Conservation (phyloP, 257 asterid genomes). For the Osmanthus fragrans region DNA sequence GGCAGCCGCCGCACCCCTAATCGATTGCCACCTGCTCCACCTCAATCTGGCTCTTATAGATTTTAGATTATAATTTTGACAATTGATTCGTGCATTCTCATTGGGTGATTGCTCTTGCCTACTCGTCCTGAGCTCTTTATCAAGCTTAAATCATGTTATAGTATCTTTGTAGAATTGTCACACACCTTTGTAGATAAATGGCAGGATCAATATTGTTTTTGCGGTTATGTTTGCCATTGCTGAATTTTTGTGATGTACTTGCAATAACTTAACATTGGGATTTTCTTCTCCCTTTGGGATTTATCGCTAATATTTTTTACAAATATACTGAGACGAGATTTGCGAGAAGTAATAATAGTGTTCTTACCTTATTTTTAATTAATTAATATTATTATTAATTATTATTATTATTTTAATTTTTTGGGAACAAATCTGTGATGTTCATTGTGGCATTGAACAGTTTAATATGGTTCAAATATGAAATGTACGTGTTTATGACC, state of each 20-base stretch:
- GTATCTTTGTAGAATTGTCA: slow-evolving; percentile 42
- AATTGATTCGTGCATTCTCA: slow-evolving; percentile 58
- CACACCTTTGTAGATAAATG: slow-evolving; percentile 64
- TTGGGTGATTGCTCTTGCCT: slow-evolving; percentile 44
- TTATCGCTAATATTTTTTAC: background rate
- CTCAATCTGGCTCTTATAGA: slow-evolving; percentile 69
- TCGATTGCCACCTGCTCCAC: slow-evolving; percentile 94
- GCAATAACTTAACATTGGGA: slow-evolving; percentile 15
- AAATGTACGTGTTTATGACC: no score
- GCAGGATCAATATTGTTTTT: slow-evolving; percentile 31
- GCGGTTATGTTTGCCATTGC: slow-evolving; percentile 42
- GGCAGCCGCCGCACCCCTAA: slow-evolving; percentile 87
- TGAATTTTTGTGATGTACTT: slow-evolving; percentile 41
- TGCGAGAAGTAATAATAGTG: background rate
- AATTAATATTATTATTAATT: no score
- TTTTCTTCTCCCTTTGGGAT: slow-evolving; percentile 15
- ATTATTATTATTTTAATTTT: no score
- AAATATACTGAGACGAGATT: background rate
- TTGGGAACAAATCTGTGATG: background rate
- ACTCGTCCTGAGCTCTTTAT: slow-evolving; percentile 39
- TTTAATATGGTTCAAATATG: no score
- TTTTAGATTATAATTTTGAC: slow-evolving; percentile 53
- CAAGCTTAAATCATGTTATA: slow-evolving; percentile 47
- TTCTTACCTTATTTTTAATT: background rate
- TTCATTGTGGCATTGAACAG: no score